A percentile compares a stretch with the other conserved stretches of the same genome.
Evolutionary conservation across 225 moss, liverwort and hornwort species (phyloP).

Genomic region (Bryum argenteum): DNA sequence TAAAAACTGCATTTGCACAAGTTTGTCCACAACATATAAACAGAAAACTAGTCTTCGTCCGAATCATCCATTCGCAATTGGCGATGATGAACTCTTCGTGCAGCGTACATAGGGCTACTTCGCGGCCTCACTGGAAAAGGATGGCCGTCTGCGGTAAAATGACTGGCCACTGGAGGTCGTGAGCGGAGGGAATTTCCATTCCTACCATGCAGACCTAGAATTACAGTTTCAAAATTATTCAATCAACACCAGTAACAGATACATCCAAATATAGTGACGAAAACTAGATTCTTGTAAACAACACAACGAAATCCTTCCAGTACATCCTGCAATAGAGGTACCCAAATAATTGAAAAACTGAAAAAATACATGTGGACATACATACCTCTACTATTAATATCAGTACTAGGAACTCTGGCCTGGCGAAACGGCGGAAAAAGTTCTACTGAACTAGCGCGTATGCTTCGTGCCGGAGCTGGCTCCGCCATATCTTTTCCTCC

Average conservation of each 20-base stretch:
- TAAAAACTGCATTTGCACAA: background rate
- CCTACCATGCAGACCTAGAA: constrained; percentile 29
- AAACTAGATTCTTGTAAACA: no score
- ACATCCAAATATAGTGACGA: no score
- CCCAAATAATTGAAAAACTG: no score
- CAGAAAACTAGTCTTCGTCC: constrained; percentile 36
- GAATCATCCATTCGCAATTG: constrained; percentile 31
- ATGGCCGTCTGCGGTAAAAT: constrained; percentile 40
- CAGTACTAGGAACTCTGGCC: constrained; percentile 41
- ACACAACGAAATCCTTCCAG: no score
- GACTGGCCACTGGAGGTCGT: constrained; percentile 42
- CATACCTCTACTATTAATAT: constrained; percentile 40
- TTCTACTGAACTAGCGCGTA: constrained; percentile 46
- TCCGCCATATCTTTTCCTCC: constrained; percentile 42
- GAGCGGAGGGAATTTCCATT: constrained; percentile 38
- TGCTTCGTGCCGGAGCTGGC: constrained; percentile 19
- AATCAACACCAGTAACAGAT: no score
- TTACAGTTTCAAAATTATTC: constrained; percentile 14
- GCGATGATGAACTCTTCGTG: constrained; percentile 29
- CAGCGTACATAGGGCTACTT: constrained; percentile 40
- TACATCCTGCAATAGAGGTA: no score
- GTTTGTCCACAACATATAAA: constrained; percentile 20
- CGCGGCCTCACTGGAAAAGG: constrained; percentile 50
- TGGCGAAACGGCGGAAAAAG: constrained; percentile 44
- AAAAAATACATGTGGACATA: background rate